A percentile compares a stretch with the other conserved stretches of the same genome.
phyloP scores from a whole-genome alignment of 768 basidiomycete species.

The Suillus placidus region DNA sequence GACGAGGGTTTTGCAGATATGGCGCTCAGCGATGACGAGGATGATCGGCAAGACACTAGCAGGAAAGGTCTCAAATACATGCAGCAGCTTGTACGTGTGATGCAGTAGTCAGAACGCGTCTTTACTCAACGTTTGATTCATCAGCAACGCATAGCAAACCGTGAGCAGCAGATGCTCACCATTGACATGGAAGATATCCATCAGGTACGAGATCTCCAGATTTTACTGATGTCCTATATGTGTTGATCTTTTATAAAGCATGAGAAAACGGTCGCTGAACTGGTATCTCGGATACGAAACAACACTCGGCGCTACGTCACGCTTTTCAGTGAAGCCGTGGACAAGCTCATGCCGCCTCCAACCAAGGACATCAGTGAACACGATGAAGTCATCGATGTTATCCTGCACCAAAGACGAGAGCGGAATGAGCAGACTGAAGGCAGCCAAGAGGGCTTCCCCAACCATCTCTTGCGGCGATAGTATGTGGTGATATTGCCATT shows the following conservation, averaged over 20 bases:
- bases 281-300: constrained; percentile 75
- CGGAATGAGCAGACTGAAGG: constrained; percentile 82
- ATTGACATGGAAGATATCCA: constrained; percentile 89
- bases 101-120: constrained; percentile 24
- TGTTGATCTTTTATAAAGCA: constrained; percentile 46
- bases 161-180: constrained; percentile 86
- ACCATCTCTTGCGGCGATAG: constrained; percentile 93
- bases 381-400: constrained; percentile 95
- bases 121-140: constrained; percentile 19
- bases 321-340: constrained; percentile 89
- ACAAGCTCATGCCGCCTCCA: constrained; percentile 85
- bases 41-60: constrained; percentile 37
- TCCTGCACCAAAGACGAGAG: constrained; percentile 90
- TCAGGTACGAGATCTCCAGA: constrained; percentile 48
- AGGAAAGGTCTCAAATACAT: constrained; percentile 72
- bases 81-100: constrained; percentile 70
- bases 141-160: constrained; percentile 91
- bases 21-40: constrained; percentile 57
- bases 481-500: constrained; percentile 47
- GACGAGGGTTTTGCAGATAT: constrained; percentile 70
- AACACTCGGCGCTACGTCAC: constrained; percentile 91
- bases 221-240: neutral
- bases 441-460: constrained; percentile 79
- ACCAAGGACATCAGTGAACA: constrained; percentile 89
- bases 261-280: constrained; percentile 68